These are phyloP conservation scores for Juncus effusus DNA, from an alignment of 176 grass and related monocot genomes.

Conservation along the genomic window DNA sequence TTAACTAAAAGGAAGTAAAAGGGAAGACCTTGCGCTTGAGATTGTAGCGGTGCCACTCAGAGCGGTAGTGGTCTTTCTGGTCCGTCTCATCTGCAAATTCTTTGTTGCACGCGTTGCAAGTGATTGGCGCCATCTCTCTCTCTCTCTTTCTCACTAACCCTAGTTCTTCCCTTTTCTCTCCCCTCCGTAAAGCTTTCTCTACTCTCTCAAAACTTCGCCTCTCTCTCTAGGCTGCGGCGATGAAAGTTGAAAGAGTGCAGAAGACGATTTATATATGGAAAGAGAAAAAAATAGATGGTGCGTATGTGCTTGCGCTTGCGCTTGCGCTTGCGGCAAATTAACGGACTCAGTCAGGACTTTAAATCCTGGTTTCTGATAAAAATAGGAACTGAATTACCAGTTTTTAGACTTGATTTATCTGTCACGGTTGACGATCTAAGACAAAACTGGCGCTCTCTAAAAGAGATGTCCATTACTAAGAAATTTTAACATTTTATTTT, in stretches of 20 bases:
- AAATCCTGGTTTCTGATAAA: no score
- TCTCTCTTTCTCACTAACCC: background rate
- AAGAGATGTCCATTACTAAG: no score
- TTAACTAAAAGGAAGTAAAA: background rate
- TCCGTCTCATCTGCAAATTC: conserved; percentile 61
- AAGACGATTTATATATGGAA: no score
- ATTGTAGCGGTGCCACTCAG: conserved; percentile 98
- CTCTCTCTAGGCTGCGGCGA: background rate
- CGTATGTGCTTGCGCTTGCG: conserved; percentile 18
- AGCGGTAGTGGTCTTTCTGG: conserved; percentile 86
- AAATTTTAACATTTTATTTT: no score
- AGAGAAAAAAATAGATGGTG: background rate
- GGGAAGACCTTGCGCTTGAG: conserved; percentile 86
- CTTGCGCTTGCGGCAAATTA: conserved; percentile 5
- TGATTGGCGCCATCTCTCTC: conserved; percentile 47
- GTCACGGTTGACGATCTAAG: no score
- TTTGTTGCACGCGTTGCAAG: conserved; percentile 95
- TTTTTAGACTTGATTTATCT: no score
- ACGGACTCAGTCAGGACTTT: background rate
- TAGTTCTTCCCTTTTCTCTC: no score
- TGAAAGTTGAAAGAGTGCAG: no score
- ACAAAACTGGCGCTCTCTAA: no score
- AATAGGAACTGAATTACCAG: no score
- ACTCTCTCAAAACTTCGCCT: background rate
- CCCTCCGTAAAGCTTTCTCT: background rate